Evolutionary conservation across 2,329 filamentous ascomycete species (phyloP).

Genomic region (Penicillium brasilianum): DNA sequence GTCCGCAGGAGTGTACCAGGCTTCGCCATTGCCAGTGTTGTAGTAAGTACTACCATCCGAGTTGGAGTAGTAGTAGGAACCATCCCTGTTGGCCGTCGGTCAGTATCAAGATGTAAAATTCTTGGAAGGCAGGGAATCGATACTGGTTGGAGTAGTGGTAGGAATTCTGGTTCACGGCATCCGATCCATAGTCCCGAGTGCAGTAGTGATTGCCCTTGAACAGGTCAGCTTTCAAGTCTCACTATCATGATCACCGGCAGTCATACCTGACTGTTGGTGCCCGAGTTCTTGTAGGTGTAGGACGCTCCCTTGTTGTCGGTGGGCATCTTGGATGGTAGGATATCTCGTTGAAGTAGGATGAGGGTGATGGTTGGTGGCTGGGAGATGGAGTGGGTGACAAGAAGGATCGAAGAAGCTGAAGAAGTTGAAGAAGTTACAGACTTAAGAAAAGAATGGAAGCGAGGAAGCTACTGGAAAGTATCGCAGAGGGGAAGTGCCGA

Average conservation of each 20-base stretch:
- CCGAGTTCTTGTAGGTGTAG: conserved; percentile 15
- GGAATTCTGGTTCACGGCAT: conserved; percentile 10
- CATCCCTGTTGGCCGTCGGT: conserved; percentile 8
- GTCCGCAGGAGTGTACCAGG: conserved; percentile 4
- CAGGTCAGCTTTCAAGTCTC: not conserved
- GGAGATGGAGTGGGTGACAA: too few species aligned
- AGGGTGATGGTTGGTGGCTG: not conserved
- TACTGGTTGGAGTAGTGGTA: conserved; percentile 24
- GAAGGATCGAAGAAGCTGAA: not conserved
- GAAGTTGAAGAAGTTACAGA: too few species aligned
- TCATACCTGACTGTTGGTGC: conserved; percentile 18
- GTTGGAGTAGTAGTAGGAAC: conserved; percentile 25
- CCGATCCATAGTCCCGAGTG: conserved; percentile 12
- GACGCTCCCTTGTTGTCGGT: conserved; percentile 15
- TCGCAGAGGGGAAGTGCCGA: not conserved
- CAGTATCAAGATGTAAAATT: not conserved
- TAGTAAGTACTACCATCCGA: conserved; percentile 19
- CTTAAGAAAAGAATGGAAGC: too few species aligned
- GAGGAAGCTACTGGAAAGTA: not conserved
- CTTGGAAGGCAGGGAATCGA: not conserved
- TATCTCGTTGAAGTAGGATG: not conserved
- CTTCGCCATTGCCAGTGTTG: conserved; percentile 16
- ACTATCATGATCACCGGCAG: not conserved
- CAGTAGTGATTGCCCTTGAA: conserved; percentile 20
- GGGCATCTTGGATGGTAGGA: conserved; percentile 9